Evolutionary conservation across 805 yeast species (phyloP).

Genomic region (Pichia ethanolica): DNA sequence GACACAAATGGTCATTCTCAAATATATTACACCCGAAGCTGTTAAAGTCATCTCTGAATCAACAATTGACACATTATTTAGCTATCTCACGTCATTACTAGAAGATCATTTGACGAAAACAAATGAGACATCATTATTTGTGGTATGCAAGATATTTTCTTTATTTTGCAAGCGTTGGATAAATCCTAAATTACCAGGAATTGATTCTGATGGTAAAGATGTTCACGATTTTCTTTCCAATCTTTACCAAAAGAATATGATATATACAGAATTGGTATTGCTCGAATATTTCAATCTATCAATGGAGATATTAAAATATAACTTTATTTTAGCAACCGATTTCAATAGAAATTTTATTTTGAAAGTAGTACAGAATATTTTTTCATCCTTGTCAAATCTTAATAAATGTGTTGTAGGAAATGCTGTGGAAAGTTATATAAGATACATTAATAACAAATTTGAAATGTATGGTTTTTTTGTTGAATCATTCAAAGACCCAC

Average conservation of each 20-base stretch:
- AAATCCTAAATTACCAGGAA: slow-evolving; percentile 12
- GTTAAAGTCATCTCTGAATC: background rate
- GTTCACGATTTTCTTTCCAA: slow-evolving; percentile 38
- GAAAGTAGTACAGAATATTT: slow-evolving; percentile 3
- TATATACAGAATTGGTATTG: slow-evolving; percentile 32
- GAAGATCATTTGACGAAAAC: slow-evolving; percentile 26
- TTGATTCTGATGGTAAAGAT: slow-evolving; percentile 39
- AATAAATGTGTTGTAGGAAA: slow-evolving; percentile 1
- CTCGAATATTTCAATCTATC: slow-evolving; percentile 28
- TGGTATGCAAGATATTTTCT: slow-evolving; percentile 27
- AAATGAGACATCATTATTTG: slow-evolving; percentile 32
- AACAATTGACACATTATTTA: slow-evolving; percentile 10
- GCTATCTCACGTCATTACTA: slow-evolving; percentile 12
- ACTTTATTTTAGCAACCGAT: background rate
- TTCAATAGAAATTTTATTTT: slow-evolving; percentile 2
- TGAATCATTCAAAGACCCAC: slow-evolving; percentile 29
- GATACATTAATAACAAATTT: slow-evolving; percentile 13
- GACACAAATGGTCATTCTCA: slow-evolving; percentile 9
- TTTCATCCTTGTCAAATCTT: slow-evolving; percentile 3
- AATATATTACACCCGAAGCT: slow-evolving; percentile 7
- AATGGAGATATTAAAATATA: slow-evolving; percentile 10
- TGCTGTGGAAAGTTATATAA: background rate
- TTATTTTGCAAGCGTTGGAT: slow-evolving; percentile 27
- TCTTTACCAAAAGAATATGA: slow-evolving; percentile 33
- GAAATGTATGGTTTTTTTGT: slow-evolving; percentile 28